Evolutionary conservation across 345 rosid genomes (phyloP).

Genomic region (Bruguiera parviflora): DNA sequence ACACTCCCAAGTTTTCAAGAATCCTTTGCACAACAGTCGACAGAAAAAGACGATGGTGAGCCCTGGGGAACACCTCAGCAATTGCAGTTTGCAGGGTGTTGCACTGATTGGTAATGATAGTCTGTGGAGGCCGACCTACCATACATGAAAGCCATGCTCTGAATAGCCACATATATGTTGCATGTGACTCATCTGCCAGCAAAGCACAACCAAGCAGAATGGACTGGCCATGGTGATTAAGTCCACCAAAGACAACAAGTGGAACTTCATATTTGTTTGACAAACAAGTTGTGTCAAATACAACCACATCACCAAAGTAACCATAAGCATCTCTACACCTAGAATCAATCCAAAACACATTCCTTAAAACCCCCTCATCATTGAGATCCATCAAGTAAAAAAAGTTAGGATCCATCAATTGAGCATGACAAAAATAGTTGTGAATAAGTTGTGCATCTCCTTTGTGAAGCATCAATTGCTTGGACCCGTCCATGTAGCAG

Average conservation of each 20-base stretch:
- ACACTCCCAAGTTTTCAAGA: conserved; percentile 53
- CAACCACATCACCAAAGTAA: conserved; percentile 51
- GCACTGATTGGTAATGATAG: conserved; percentile 58
- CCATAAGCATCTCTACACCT: conserved; percentile 55
- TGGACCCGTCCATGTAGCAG: conserved; percentile 25
- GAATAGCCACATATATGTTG: conserved; percentile 64
- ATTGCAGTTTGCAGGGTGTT: conserved; percentile 55
- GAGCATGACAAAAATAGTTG: conserved; percentile 61
- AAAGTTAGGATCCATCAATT: conserved; percentile 60
- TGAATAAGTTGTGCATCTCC: conserved; percentile 58
- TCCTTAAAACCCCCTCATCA: conserved; percentile 60
- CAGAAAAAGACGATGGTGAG: conserved; percentile 46
- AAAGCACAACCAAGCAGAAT: conserved; percentile 66
- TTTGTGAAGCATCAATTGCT: conserved; percentile 47
- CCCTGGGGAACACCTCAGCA: conserved; percentile 53
- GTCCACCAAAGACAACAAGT: conserved; percentile 55
- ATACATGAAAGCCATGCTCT: conserved; percentile 55
- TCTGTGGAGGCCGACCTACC: conserved; percentile 48
- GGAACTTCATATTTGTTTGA: conserved; percentile 58
- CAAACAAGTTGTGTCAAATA: conserved; percentile 52
- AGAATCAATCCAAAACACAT: conserved; percentile 63
- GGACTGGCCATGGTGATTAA: conserved; percentile 59
- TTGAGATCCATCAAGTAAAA: conserved; percentile 69
- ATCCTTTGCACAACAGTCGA: conserved; percentile 47
- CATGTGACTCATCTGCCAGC: conserved; percentile 56